Evolutionary conservation across 768 basidiomycete species (phyloP).

Genomic region (Tulasnella calospora): DNA sequence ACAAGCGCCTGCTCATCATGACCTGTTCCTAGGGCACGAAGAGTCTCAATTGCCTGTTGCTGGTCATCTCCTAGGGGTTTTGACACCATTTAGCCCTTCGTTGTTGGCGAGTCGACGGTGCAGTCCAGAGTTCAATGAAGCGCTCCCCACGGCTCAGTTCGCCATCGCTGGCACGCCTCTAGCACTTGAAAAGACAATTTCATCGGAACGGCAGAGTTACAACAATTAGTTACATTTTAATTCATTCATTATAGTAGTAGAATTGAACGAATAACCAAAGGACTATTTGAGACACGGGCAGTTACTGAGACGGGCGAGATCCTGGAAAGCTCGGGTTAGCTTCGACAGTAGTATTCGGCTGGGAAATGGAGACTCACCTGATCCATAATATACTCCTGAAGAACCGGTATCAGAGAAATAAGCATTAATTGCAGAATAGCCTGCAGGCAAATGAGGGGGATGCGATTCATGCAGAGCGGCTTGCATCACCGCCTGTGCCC

Average conservation of each 20-base stretch:
- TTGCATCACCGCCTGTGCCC: background rate
- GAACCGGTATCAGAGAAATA: background rate
- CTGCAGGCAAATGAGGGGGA: background rate
- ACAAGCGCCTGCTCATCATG: slow-evolving; percentile 10
- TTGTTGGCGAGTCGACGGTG: background rate
- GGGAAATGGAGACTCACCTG: background rate
- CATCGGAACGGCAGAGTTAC: background rate
- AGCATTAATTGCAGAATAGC: background rate
- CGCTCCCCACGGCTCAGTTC: background rate
- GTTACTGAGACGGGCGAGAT: background rate
- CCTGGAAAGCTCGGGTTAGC: background rate
- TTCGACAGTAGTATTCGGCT: background rate
- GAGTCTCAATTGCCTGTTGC: background rate
- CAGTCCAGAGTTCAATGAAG: slow-evolving; percentile 7
- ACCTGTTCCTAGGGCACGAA: slow-evolving; percentile 4
- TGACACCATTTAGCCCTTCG: background rate
- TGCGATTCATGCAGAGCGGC: background rate
- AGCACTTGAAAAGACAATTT: background rate
- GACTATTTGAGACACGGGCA: background rate
- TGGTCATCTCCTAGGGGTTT: background rate
- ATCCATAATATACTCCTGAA: background rate
- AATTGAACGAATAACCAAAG: background rate
- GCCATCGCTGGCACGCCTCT: too few relatives aligned
- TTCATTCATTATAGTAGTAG: background rate
- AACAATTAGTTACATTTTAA: background rate